Percentiles rank a stretch among this genome's conserved stretches.
Conservation (phyloP, 768 basidiomycete genomes). For the Phylloporus sp. region DNA sequence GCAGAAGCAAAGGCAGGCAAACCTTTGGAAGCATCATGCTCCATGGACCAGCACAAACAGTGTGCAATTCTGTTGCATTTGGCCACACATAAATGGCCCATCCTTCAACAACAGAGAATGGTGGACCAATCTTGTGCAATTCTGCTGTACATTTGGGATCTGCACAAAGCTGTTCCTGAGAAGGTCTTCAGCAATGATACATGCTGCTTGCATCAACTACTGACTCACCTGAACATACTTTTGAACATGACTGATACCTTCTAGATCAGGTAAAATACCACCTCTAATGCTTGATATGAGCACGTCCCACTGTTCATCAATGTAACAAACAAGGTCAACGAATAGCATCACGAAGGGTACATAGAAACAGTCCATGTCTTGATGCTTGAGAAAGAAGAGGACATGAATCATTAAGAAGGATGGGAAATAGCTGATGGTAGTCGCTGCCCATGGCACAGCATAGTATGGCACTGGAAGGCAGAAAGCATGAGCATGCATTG, state of each 20-base stretch:
- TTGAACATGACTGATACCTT: conserved; percentile 11
- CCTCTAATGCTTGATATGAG: conserved; percentile 14
- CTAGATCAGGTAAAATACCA: conserved; percentile 15
- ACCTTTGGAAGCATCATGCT: too few species aligned
- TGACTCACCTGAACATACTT: conserved; percentile 12
- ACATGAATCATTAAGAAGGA: conserved; percentile 18
- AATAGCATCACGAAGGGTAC: conserved; percentile 9
- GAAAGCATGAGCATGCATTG: too few species aligned
- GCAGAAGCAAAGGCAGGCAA: too few species aligned
- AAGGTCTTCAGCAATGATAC: too few species aligned
- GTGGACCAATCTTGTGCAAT: conserved; percentile 10
- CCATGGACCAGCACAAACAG: too few species aligned
- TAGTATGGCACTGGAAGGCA: conserved; percentile 8
- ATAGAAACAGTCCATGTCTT: too few species aligned
- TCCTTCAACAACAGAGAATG: conserved; percentile 10
- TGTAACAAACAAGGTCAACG: conserved; percentile 9
- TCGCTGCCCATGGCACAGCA: conserved; percentile 15
- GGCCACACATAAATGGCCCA: conserved; percentile 21
- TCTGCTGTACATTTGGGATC: conserved; percentile 19
- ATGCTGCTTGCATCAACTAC: too few species aligned
- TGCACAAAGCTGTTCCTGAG: conserved; percentile 11
- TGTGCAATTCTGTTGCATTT: not conserved
- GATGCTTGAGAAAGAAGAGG: too few species aligned
- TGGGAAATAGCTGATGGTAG: conserved; percentile 10
- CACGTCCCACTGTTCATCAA: conserved; percentile 17